Base-by-base conservation (phyloP, 495 filamentous ascomycete genomes). In the Penicillium maclennaniae region DNA sequence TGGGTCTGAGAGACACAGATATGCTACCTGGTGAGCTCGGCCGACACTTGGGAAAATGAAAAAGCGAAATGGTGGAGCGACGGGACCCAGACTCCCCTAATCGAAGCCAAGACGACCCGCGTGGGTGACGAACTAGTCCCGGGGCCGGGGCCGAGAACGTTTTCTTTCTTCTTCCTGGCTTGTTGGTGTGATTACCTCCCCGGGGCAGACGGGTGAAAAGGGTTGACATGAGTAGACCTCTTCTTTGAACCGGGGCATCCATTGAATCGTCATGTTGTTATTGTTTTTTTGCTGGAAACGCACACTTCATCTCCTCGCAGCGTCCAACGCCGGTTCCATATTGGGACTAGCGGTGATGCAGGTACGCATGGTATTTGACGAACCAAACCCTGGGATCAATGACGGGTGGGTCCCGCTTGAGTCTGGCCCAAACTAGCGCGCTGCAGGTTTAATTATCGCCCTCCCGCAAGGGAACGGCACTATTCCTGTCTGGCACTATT, bases 61-160 rank as follows among this genome's bases (percentile, higher is more conserved):
- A 46, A 55, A 55, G 47, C 43, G 54, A 55, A 41, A 51, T 31
- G 48, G 52, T 58, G 56, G 51, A 54, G 51, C 54, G 44, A 48
- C 56, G 53, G 51, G 51, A 56, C 61, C 53, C 51, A 54, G 55
- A 27, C 48, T 44, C 57, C 60, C 59, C 62, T 53, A 56, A 62
- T 58, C 46, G 50, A 65, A 54, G 54, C 55, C 49, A 57, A 60
- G 59, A 57, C 59, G 40, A 60, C 56, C 53, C 59, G 62, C 60
- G 60, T 43, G 56, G 53, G 51, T 59, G 56, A 55, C 53, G 54
- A 63, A 58, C 54, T 63, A 56, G 52, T 49, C 54, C 45, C 45
- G 49, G 52, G 49, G 55, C 38, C 38, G 38, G 19, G 58, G 49
- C 51, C 53, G 47, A 46, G 50, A 27, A 40, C 45, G 28, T 15